A percentile compares a stretch with the other conserved stretches of the same genome.
Evolutionary conservation across 2,329 filamentous ascomycete species (phyloP).

Genomic region (Magnaporthiopsis rhizophila): DNA sequence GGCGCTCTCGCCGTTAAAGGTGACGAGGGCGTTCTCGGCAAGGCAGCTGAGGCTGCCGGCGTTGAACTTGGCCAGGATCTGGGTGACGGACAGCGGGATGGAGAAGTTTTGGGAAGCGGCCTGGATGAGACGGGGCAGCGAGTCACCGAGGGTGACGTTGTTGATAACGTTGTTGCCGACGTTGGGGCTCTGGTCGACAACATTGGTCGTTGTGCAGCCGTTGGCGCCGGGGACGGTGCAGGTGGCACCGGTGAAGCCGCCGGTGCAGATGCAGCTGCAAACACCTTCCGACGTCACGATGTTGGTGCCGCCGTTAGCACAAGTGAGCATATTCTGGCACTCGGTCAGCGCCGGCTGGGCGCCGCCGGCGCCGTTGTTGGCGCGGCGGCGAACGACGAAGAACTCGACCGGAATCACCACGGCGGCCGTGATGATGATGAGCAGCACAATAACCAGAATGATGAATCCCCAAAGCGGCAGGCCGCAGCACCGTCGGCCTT

Average conservation of each 20-base stretch:
- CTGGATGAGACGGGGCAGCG: slow-evolving; percentile 66
- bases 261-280: slow-evolving; percentile 83
- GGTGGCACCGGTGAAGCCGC: slow-evolving; percentile 65
- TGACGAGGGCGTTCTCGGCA: slow-evolving; percentile 79
- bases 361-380: slow-evolving; percentile 28
- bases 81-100: slow-evolving; percentile 62
- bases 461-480: slow-evolving; percentile 74
- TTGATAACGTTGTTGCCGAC: slow-evolving; percentile 30
- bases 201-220: slow-evolving; percentile 47
- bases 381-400: slow-evolving; percentile 48
- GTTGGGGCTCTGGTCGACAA: slow-evolving; percentile 12
- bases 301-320: slow-evolving; percentile 74
- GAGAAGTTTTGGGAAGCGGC: slow-evolving; percentile 61
- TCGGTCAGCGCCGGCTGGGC: slow-evolving; percentile 31
- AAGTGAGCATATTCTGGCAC: slow-evolving; percentile 57
- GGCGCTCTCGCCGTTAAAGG: slow-evolving; percentile 57
- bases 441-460: slow-evolving; percentile 51
- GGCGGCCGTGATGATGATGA: slow-evolving; percentile 71
- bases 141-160: slow-evolving; percentile 74
- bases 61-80: slow-evolving; percentile 70
- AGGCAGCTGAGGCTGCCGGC: slow-evolving; percentile 68
- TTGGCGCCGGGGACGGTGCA: slow-evolving; percentile 38
- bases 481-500: slow-evolving; percentile 67
- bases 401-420: slow-evolving; percentile 68
- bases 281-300: slow-evolving; percentile 52